Conservation (phyloP, 2,329 filamentous ascomycete genomes). For the Aspergillus sclerotialis region DNA sequence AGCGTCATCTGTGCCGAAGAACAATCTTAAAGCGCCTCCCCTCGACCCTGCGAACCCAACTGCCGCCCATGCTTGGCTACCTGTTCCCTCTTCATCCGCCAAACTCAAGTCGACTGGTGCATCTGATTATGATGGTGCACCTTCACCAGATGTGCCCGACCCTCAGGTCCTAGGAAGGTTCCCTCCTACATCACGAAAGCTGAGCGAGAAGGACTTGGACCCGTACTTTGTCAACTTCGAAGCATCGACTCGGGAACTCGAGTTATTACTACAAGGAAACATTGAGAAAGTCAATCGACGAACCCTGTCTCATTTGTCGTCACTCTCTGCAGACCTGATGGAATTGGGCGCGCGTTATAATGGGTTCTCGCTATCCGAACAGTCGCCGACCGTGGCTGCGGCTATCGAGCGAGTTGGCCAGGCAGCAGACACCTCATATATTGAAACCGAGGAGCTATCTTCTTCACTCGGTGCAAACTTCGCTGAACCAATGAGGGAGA, state of each 20-base stretch:
- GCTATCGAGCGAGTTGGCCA: constrained; percentile 94
- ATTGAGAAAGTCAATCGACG: constrained; percentile 96
- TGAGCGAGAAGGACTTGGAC: constrained; percentile 86
- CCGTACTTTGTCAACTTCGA: constrained; percentile 96
- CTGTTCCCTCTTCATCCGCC: constrained; percentile 75
- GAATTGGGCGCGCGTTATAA: constrained; percentile 96
- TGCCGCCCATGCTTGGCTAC: constrained; percentile 77
- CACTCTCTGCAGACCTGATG: constrained; percentile 77
- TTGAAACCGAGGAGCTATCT: constrained; percentile 87
- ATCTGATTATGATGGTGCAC: constrained; percentile 40
- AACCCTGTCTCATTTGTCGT: constrained; percentile 76
- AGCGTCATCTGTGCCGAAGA: constrained; percentile 85
- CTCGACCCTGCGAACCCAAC: constrained; percentile 90
- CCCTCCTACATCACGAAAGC: constrained; percentile 65
- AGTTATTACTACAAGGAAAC: constrained; percentile 77
- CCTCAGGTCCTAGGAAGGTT: constrained; percentile 70
- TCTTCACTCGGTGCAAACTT: constrained; percentile 85
- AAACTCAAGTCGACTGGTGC: constrained; percentile 60
- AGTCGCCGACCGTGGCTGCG: constrained; percentile 76
- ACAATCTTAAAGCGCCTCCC: constrained; percentile 89
- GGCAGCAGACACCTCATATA: constrained; percentile 91
- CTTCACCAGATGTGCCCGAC: constrained; percentile 52
- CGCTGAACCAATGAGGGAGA: constrained; percentile 95
- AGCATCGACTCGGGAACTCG: constrained; percentile 82
- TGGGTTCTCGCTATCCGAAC: constrained; percentile 90